phyloP scores from a whole-genome alignment of 208 protist genomes.

The Balamuthia mandrillaris region DNA sequence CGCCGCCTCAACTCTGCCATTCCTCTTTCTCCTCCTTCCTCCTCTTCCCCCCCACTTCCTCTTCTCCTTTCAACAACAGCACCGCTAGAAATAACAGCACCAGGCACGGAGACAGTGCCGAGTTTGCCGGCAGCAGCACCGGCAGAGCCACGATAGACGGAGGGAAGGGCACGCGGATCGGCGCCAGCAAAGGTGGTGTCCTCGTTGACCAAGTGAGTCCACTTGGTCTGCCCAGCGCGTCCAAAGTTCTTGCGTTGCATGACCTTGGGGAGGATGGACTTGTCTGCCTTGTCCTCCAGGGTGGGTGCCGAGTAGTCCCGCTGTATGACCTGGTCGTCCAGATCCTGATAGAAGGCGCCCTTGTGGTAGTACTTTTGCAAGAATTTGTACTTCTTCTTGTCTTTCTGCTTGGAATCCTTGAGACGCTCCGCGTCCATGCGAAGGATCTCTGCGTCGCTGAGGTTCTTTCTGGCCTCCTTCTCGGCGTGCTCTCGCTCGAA shows the following conservation, averaged over 20 bases:
- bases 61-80: neutral
- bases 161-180: too few relatives aligned
- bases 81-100: neutral
- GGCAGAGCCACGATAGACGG: too few relatives aligned
- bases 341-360: constrained; percentile 63
- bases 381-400: constrained; percentile 42
- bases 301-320: neutral
- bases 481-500: neutral
- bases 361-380: constrained; percentile 70
- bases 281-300: constrained; percentile 42
- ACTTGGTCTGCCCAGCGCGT: constrained; percentile 35
- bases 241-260: constrained; percentile 62
- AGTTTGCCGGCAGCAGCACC: neutral
- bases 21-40: too few relatives aligned
- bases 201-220: constrained; percentile 51
- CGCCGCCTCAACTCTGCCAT: too few relatives aligned
- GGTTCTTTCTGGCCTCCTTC: neutral
- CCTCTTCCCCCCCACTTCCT: neutral
- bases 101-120: neutral
- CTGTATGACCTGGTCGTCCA: neutral
- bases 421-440: neutral
- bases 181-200: constrained; percentile 46
- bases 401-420: neutral
- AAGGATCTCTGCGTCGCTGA: neutral
- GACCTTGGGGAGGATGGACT: constrained; percentile 32